These are phyloP conservation scores for Corylus avellana DNA, from an alignment of 306 rosid species.

Conservation along the genomic window DNA sequence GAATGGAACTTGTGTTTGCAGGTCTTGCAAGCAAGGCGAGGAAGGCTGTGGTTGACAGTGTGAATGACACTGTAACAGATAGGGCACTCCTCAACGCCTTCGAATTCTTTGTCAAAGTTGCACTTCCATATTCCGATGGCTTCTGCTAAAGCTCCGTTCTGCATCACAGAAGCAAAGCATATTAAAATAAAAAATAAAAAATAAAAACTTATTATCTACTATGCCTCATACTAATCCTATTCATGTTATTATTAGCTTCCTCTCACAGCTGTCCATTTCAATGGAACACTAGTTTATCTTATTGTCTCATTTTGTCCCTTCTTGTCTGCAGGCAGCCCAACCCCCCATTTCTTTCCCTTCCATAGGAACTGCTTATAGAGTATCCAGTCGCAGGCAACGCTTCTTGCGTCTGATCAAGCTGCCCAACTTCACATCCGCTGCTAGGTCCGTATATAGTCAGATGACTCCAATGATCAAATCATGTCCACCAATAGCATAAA, in stretches of 20 bases:
- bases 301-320: neutral
- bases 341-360: neutral
- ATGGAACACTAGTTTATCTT: neutral
- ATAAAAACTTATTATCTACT: slow-evolving; percentile 6
- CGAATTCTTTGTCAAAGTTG: slow-evolving; percentile 94
- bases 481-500: neutral
- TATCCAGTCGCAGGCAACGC: neutral
- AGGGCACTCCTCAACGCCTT: slow-evolving; percentile 98
- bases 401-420: neutral
- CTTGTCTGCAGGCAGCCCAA: neutral
- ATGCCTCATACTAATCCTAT: neutral
- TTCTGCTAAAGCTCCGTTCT: slow-evolving; percentile 98
- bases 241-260: neutral
- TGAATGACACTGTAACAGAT: slow-evolving; percentile 96
- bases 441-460: neutral
- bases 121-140: slow-evolving; percentile 93
- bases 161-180: slow-evolving; percentile 38
- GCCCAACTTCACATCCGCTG: slow-evolving; percentile 1
- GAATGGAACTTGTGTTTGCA: slow-evolving; percentile 99
- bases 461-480: neutral
- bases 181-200: neutral
- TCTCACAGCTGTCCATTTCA: neutral
- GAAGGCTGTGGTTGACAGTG: slow-evolving; percentile 85
- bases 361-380: neutral
- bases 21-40: slow-evolving; percentile 93